Percentiles rank a stretch among this genome's conserved stretches.
phyloP scores from a whole-genome alignment of 2,329 filamentous ascomycete species.

The Blumeria hordei region DNA sequence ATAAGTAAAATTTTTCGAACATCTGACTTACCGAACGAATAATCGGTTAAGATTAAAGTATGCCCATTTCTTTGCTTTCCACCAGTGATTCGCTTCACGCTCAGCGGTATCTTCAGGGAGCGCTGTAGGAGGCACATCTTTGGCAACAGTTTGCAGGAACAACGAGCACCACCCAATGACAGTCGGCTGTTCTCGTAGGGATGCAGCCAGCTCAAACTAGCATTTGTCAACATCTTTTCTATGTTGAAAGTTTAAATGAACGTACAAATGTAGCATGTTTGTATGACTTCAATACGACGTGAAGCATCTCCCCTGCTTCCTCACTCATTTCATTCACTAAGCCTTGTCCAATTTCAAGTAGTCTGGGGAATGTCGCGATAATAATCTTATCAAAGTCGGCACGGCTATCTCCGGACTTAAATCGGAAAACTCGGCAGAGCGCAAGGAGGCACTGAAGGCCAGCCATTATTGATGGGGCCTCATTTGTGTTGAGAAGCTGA shows the following conservation, averaged over 20 bases:
- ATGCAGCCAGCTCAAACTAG: slow-evolving; percentile 64
- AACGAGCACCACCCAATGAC: slow-evolving; percentile 94
- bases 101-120: slow-evolving; percentile 62
- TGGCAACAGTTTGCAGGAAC: slow-evolving; percentile 74
- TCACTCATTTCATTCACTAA: slow-evolving; percentile 76
- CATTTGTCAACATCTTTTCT: slow-evolving; percentile 14
- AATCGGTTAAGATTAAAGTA: slow-evolving; percentile 94
- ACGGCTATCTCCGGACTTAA: slow-evolving; percentile 61
- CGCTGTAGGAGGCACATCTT: slow-evolving; percentile 54
- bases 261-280: slow-evolving; percentile 93
- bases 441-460: slow-evolving; percentile 84
- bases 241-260: slow-evolving; percentile 8
- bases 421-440: slow-evolving; percentile 86
- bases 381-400: slow-evolving; percentile 88
- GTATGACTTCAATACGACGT: slow-evolving; percentile 85
- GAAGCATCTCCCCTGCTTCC: slow-evolving; percentile 90
- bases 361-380: slow-evolving; percentile 66
- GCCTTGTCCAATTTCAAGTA: slow-evolving; percentile 69
- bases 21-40: slow-evolving; percentile 49
- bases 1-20: neutral
- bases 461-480: slow-evolving; percentile 68
- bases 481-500: slow-evolving; percentile 67
- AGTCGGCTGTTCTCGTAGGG: slow-evolving; percentile 53
- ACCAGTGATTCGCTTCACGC: slow-evolving; percentile 89
- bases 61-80: slow-evolving; percentile 99